These are phyloP conservation scores for Taxawa tesnikishii DNA, from an alignment of 2,329 filamentous ascomycete species.

Conservation along the genomic window DNA sequence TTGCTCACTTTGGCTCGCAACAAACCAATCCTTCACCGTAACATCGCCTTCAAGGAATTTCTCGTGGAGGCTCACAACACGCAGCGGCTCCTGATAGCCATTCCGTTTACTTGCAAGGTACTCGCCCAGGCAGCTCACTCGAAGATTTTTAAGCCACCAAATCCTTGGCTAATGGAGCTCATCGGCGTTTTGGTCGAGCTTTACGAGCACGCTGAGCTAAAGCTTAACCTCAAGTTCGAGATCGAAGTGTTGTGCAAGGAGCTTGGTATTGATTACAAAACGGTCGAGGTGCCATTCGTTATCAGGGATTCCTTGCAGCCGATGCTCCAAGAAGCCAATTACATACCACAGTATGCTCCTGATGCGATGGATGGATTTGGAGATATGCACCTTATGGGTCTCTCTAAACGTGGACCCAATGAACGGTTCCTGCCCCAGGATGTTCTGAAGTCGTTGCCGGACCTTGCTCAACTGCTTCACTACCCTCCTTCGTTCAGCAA, in stretches of 20 bases:
- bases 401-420: constrained; percentile 48
- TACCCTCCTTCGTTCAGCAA: constrained; percentile 69
- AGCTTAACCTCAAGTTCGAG: constrained; percentile 95
- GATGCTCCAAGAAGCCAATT: constrained; percentile 16
- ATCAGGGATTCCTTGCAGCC: constrained; percentile 71
- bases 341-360: constrained; percentile 24
- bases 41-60: constrained; percentile 93
- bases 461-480: constrained; percentile 65
- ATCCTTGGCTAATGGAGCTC: constrained; percentile 97
- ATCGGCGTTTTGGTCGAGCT: constrained; percentile 82
- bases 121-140: constrained; percentile 74
- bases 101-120: constrained; percentile 96
- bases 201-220: constrained; percentile 84
- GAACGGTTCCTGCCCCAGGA: constrained; percentile 65
- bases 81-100: constrained; percentile 79
- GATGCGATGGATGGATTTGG: constrained; percentile 63
- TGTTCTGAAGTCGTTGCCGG: constrained; percentile 70
- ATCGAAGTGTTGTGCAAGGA: constrained; percentile 96
- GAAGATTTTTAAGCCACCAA: constrained; percentile 83
- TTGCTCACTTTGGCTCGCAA: constrained; percentile 85
- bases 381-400: constrained; percentile 59
- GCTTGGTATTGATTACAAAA: constrained; percentile 81
- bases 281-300: constrained; percentile 73
- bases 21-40: constrained; percentile 89
- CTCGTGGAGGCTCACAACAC: constrained; percentile 89